Evolutionary conservation across 768 basidiomycete genomes (phyloP).

Genomic region (Lanmaoa rubissima): DNA sequence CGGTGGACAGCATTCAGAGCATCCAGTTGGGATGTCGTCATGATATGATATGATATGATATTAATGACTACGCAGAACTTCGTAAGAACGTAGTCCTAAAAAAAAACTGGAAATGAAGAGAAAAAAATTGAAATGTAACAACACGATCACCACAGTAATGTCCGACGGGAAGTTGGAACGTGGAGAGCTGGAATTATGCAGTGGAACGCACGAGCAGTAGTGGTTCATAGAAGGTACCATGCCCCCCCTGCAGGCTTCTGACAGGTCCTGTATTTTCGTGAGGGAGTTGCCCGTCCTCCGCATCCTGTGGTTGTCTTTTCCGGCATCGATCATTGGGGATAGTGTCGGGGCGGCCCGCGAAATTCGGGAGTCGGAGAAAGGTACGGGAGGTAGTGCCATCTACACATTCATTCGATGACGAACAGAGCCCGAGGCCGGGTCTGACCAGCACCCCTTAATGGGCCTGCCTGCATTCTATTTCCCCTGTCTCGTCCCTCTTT

Average conservation of each 20-base stretch:
- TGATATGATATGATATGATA: constrained; percentile 7
- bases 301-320: not conserved
- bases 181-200: not conserved
- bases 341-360: not conserved
- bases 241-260: not conserved
- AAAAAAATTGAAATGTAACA: not conserved
- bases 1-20: not conserved
- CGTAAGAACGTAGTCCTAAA: not conserved
- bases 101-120: not conserved
- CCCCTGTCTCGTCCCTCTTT: not conserved
- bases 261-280: constrained; percentile 1
- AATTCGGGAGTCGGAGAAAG: not conserved
- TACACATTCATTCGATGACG: not conserved
- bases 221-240: not conserved
- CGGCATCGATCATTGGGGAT: not conserved
- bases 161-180: not conserved
- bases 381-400: not conserved
- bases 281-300: not conserved
- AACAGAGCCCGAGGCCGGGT: too few relatives aligned
- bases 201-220: not conserved
- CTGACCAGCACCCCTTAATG: not conserved
- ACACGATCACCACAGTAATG: not conserved
- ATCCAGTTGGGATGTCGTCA: not conserved
- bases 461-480: not conserved
- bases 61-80: constrained; percentile 6